These are phyloP conservation scores for Talaromyces adpressus DNA, from an alignment of 495 filamentous ascomycete species.

Conservation along the genomic window DNA sequence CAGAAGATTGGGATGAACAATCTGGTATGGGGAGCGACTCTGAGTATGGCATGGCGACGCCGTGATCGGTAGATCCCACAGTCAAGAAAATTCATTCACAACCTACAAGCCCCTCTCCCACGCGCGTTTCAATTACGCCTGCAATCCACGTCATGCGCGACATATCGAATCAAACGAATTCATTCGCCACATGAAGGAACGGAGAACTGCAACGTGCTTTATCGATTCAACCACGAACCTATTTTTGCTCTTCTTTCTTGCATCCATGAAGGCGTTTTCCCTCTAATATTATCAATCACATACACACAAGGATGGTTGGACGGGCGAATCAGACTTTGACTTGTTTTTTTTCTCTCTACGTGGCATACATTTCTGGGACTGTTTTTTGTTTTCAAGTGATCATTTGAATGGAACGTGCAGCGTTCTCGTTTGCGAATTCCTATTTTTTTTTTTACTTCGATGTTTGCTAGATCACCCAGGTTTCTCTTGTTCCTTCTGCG, in stretches of 20 bases:
- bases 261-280: conserved; percentile 12
- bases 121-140: neutral
- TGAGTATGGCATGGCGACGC: conserved; percentile 32
- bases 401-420: conserved; percentile 1
- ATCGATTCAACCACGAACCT: neutral
- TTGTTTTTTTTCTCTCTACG: neutral
- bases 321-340: neutral
- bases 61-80: conserved; percentile 13
- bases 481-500: neutral
- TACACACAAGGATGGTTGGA: neutral
- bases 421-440: conserved; percentile 3
- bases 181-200: neutral
- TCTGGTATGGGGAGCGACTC: conserved; percentile 38
- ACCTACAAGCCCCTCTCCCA: neutral
- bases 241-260: neutral
- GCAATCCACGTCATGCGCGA: neutral
- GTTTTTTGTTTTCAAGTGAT: neutral
- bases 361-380: conserved; percentile 1
- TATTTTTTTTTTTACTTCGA: neutral
- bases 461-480: neutral
- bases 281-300: neutral
- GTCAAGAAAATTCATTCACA: neutral
- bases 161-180: neutral
- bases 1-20: conserved; percentile 40
- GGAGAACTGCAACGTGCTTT: neutral